Evolutionary conservation across 2,329 filamentous ascomycete species (phyloP), one percentile per base, ranked within the genome.

Genomic region (Setomelanomma holmii): DNA sequence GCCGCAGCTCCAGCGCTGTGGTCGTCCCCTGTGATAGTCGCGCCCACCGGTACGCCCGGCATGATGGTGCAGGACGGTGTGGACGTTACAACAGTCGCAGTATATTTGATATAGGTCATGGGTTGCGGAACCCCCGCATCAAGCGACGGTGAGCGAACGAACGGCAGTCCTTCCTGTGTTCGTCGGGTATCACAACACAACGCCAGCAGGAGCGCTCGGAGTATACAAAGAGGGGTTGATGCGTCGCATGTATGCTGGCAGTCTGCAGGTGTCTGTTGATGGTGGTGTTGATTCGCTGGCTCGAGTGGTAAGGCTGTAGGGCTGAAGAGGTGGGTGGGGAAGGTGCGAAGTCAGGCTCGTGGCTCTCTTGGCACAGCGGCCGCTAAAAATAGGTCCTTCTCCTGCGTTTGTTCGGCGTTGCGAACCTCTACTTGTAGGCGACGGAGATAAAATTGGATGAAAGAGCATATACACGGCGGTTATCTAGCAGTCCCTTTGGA

Each of bases 331-430:
- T 24, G 36, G 41, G 42, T 27, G 49, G 55, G 21, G 46, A 42
- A 47, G 27, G 36, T 7, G 10, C 16, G 35, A 27, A 40, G 41
- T 60, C 40, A 57, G 58, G 56, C 56, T 58, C 55, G 53, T 61
- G 54, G 61, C 51, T 55, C 35, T 45, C 52, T 53, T 47, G 49
- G 51, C 56, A 45, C 39, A 21, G 50, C 47, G 52, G 56, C 23
- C 53, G 44, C 64, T 64, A 68, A 69, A 69, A 63, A 69, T 71
- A 69, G 65, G 44, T 44, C 47, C 33, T 46, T 22, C 39, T 44
- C 45, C 33, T 30, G 33, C 20, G 45, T 52, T 40, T 22, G 53
- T 36, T 35, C 14, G 34, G 11, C 27, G 27, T 30, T 16, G 12
- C 34, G 16, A 36, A 36, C 11, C 27, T 47, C 17, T 14, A 16